Percentiles rank a stretch among this genome's conserved stretches.
These are phyloP conservation scores for Corymbia maculata DNA, from an alignment of 345 rosid species.

Conservation along the genomic window DNA sequence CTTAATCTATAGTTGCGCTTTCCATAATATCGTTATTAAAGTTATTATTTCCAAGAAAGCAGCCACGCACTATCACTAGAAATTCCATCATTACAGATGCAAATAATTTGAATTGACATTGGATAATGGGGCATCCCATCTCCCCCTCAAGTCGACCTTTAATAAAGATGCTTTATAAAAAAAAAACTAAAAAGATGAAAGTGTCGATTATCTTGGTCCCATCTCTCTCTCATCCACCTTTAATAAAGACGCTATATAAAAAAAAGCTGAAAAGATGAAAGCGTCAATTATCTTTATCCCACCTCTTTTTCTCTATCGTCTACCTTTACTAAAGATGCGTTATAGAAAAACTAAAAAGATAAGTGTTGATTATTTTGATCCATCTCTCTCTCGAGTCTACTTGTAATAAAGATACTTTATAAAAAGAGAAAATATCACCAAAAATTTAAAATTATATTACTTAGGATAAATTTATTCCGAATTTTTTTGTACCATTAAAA, in stretches of 20 bases:
- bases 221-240: background rate
- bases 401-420: too few relatives aligned
- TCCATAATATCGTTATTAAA: background rate
- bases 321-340: too few relatives aligned
- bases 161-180: background rate
- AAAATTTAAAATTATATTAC: too few relatives aligned
- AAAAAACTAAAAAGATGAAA: background rate
- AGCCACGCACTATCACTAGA: background rate
- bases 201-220: background rate
- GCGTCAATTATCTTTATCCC: too few relatives aligned
- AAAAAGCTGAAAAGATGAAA: too few relatives aligned
- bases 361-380: too few relatives aligned
- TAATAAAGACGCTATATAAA: background rate
- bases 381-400: too few relatives aligned
- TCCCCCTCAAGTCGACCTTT: background rate
- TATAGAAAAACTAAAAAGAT: too few relatives aligned
- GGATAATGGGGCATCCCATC: background rate
- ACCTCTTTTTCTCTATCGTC: too few relatives aligned
- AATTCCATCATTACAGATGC: background rate
- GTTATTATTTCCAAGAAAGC: background rate
- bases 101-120: background rate
- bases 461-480: too few relatives aligned
- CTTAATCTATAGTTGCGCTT: fast-evolving
- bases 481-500: too few relatives aligned
- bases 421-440: too few relatives aligned